Conservation (phyloP, 2,329 filamentous ascomycete species). For the Botrytis tulipae region DNA sequence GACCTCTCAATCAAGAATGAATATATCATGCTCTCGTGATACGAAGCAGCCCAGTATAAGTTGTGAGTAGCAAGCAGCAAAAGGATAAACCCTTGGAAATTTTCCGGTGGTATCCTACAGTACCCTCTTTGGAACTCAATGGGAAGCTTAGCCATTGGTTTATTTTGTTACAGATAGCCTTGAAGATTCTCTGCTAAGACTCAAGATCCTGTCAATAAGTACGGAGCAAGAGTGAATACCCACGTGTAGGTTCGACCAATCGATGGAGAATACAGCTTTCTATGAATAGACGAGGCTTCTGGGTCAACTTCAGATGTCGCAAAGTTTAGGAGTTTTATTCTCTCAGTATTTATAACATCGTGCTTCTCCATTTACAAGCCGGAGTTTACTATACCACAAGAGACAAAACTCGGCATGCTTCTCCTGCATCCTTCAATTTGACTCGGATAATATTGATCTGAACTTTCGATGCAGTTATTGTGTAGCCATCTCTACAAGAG, state of each 20-base stretch:
- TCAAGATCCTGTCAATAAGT: too few relatives aligned
- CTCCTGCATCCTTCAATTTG: neutral
- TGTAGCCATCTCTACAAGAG: neutral
- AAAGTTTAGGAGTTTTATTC: neutral
- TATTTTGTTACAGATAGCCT: neutral
- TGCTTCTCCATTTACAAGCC: neutral
- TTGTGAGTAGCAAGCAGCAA: too few relatives aligned
- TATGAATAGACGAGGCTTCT: neutral
- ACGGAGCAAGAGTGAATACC: too few relatives aligned
- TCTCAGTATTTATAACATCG: neutral
- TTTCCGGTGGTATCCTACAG: too few relatives aligned
- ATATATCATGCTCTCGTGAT: fast-evolving
- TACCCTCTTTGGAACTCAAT: too few relatives aligned
- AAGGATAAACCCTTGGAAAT: too few relatives aligned
- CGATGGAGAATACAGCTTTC: neutral
- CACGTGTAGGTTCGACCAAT: too few relatives aligned
- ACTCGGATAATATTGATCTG: neutral
- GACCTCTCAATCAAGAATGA: fast-evolving
- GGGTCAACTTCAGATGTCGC: neutral
- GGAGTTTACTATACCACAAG: neutral
- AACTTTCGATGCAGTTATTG: neutral
- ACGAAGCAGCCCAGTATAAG: neutral
- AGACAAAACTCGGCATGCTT: neutral
- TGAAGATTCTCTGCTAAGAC: neutral
- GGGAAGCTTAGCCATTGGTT: too few relatives aligned